phyloP scores from a whole-genome alignment of 2,329 filamentous ascomycete species.

The Fusarium coicis region DNA sequence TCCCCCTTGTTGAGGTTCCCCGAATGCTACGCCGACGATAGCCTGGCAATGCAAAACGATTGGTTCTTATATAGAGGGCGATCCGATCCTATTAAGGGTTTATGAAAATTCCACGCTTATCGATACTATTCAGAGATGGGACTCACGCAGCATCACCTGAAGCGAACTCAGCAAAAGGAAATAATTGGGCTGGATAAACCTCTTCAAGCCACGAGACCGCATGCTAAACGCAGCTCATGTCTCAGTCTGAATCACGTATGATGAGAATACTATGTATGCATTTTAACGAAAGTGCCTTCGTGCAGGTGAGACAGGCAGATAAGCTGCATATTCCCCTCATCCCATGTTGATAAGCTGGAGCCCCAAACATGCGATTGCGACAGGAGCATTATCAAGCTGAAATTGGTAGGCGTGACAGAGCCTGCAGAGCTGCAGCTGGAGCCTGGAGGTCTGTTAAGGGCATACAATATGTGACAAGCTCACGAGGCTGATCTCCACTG shows the following conservation, averaged over 20 bases:
- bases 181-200: neutral
- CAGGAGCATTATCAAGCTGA: neutral
- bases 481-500: constrained; percentile 12
- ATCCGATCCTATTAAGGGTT: neutral
- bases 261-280: neutral
- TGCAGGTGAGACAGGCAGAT: constrained; percentile 32
- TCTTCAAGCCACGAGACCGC: neutral
- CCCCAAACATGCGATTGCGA: neutral
- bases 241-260: no score
- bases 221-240: no score
- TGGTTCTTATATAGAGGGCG: neutral
- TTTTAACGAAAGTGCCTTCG: neutral
- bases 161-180: neutral
- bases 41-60: neutral
- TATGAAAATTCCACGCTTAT: neutral
- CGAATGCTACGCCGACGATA: constrained; percentile 25
- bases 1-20: constrained; percentile 14
- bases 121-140: neutral
- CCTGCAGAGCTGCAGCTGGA: neutral
- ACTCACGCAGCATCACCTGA: neutral
- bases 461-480: neutral
- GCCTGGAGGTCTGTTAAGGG: neutral
- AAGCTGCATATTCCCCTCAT: constrained; percentile 9
- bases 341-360: constrained; percentile 13
- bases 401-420: neutral